Evolutionary conservation across 306 rosid genomes (phyloP).

Genomic region (Cucumis hystrix): DNA sequence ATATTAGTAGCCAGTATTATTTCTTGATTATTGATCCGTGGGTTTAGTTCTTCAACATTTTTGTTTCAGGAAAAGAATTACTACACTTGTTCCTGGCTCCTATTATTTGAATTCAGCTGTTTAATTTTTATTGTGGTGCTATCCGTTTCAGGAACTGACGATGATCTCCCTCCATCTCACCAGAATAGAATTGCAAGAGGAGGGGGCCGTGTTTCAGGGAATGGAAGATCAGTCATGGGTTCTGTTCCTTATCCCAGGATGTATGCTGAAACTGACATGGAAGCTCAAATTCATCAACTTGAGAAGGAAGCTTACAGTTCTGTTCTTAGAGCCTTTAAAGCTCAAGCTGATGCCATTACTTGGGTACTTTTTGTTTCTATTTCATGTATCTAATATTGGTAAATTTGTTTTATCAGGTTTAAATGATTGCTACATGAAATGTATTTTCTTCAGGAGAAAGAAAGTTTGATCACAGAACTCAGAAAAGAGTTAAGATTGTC

Average conservation of each 20-base stretch:
- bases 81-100: not conserved
- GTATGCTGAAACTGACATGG: slow-evolving; percentile 76
- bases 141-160: slow-evolving; percentile 13
- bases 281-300: slow-evolving; percentile 83
- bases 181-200: slow-evolving; percentile 61
- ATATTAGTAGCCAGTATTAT: not conserved
- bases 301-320: slow-evolving; percentile 96
- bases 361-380: slow-evolving; percentile 55
- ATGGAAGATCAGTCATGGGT: slow-evolving; percentile 66
- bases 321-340: slow-evolving; percentile 91
- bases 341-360: slow-evolving; percentile 97
- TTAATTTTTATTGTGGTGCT: slow-evolving; percentile 1
- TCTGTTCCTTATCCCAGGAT: slow-evolving; percentile 60
- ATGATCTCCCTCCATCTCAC: slow-evolving; percentile 18
- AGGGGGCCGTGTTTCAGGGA: slow-evolving; percentile 60
- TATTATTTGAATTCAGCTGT: not conserved
- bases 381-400: slow-evolving; percentile 19
- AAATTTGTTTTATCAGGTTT: slow-evolving; percentile 35
- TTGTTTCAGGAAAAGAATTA: not conserved
- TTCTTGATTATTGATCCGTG: not conserved
- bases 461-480: slow-evolving; percentile 77
- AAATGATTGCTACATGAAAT: slow-evolving; percentile 32
- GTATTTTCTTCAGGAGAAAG: slow-evolving; percentile 82
- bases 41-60: not conserved
- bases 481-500: slow-evolving; percentile 86